Conservation (phyloP, 176 grass and related monocot species). For the Guadua angustifolia region DNA sequence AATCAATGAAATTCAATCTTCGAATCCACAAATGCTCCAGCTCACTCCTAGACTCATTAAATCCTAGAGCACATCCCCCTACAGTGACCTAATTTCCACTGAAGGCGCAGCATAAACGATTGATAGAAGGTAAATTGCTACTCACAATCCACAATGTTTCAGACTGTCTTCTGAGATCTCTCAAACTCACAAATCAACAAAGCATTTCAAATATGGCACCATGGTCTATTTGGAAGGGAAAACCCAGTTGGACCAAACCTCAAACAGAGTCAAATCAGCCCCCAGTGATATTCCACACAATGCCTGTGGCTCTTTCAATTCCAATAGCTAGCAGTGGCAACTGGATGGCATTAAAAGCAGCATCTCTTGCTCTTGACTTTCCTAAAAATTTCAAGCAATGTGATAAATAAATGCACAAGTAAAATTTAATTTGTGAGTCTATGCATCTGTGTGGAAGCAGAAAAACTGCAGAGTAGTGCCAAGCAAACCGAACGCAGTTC, state of each 20-base stretch:
- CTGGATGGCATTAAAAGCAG: conserved; percentile 90
- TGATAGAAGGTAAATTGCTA: too few species aligned
- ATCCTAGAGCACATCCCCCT: too few species aligned
- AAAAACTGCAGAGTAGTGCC: not conserved
- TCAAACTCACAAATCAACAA: conserved; percentile 31
- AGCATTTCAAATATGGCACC: not conserved
- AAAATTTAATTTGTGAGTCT: not conserved
- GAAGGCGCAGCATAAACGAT: too few species aligned
- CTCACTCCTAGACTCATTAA: too few species aligned
- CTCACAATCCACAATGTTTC: not conserved
- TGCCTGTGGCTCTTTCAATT: conserved; percentile 91
- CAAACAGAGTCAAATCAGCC: conserved; percentile 86
- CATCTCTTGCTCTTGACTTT: conserved; percentile 89
- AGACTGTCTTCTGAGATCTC: not conserved
- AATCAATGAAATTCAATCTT: too few species aligned
- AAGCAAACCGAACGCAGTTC: conserved; percentile 6
- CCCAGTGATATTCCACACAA: conserved; percentile 95
- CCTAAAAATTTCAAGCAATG: conserved; percentile 50
- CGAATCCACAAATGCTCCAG: too few species aligned
- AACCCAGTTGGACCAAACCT: conserved; percentile 51
- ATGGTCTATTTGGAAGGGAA: not conserved
- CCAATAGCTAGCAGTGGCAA: conserved; percentile 90
- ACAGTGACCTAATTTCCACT: too few species aligned
- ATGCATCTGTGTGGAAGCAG: too few species aligned
- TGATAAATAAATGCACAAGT: conserved; percentile 20